Evolutionary conservation across 1,139 yeast species (phyloP), one percentile per base, ranked within the genome.

Genomic region (Hyphopichia pseudoburtonii): DNA sequence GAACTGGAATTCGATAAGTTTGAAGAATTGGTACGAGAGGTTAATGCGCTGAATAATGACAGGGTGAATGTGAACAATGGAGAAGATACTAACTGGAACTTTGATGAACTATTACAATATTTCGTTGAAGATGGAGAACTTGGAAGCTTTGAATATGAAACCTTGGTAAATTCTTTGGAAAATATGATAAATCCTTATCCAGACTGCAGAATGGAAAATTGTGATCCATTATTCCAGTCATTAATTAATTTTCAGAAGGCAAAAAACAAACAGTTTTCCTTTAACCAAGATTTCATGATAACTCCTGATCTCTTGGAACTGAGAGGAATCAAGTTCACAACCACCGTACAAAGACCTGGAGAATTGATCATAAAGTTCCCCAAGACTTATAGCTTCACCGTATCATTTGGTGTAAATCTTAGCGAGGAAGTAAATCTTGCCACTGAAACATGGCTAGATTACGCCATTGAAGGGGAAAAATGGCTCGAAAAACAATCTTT

Each of bases 1-100:
- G 88, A 86, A n/a, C 66, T 67, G 45, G 80, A 80, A 38, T 78
- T 82, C 35, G 76, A 66, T 7, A 74, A 73, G 42, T 86, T 82
- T 53, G 95, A 88, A 52, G 45, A 49, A 1, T 60, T 81, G 17
- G 17, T 65, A 1, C 33, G 31, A 24, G 58, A 60, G 25, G 41
- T 56, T 1, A 53, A 49, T 25, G 25, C 33, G 5, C 35, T 34
- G 3, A 43, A 46, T 31, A 38, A 41, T 25, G 47, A 53, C 27
- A 43, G 56, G 37, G 48, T 56, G 3, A 53, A 58, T 39, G 39
- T 56, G 14, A 62, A 62, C 44, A 15, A 10, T 12, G 14, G 22
- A 3, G n/a, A n/a, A n/a, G 56, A 53, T 35, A 40, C 45, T 4
- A 45, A 52, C 9, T 54, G 60, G 56, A 45, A 52, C 23, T 33